Percentiles rank a stretch among this genome's conserved stretches.
Evolutionary conservation across 2,329 filamentous ascomycete genomes (phyloP).

Genomic region (Waltergamsia citrina): DNA sequence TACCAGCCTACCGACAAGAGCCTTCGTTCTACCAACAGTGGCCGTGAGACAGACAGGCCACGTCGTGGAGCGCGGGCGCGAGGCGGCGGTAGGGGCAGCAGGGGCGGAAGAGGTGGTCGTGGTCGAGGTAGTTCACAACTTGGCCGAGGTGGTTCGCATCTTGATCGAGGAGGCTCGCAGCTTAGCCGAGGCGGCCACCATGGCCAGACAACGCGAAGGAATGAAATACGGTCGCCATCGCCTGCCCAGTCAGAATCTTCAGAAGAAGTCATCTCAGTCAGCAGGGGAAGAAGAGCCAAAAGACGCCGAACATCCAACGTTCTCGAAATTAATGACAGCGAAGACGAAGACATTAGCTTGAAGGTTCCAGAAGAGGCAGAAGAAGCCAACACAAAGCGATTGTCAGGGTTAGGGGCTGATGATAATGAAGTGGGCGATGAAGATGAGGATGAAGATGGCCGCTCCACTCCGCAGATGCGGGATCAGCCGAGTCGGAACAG

Average conservation of each 20-base stretch:
- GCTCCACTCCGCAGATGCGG: slow-evolving; percentile 12
- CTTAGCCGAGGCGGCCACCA: too few relatives aligned
- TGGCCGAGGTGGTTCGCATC: slow-evolving; percentile 4
- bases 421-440: neutral
- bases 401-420: too few relatives aligned
- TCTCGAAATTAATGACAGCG: slow-evolving; percentile 17
- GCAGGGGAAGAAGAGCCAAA: too few relatives aligned
- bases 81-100: neutral
- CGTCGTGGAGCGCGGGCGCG: too few relatives aligned
- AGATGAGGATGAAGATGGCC: neutral
- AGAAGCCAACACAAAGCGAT: too few relatives aligned
- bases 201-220: too few relatives aligned
- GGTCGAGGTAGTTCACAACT: slow-evolving; percentile 1
- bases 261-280: too few relatives aligned
- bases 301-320: slow-evolving; percentile 2
- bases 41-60: too few relatives aligned
- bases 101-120: slow-evolving; percentile 2
- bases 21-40: neutral
- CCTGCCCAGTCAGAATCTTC: too few relatives aligned
- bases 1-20: neutral
- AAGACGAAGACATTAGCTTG: slow-evolving; percentile 5
- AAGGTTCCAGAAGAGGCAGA: slow-evolving; percentile 1
- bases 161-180: too few relatives aligned
- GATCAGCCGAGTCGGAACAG: slow-evolving; percentile 18
- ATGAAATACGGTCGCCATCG: too few relatives aligned